Evolutionary conservation across 2,329 filamentous ascomycete genomes (phyloP).

Genomic region (Fusarium tuaranense): DNA sequence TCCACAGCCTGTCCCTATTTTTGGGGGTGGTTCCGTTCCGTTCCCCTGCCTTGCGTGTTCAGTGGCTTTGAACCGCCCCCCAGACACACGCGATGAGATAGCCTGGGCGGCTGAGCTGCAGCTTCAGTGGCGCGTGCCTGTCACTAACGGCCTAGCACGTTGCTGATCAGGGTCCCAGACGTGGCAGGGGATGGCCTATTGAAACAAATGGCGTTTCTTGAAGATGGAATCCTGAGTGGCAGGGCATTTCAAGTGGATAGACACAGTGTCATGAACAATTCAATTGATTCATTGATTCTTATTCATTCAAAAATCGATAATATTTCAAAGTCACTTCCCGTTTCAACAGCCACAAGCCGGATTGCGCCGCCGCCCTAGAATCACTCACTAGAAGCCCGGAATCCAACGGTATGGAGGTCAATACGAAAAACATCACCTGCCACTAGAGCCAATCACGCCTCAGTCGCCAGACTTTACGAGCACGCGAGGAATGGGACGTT

Average conservation of each 20-base stretch:
- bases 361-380: not conserved
- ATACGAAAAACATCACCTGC: conserved; percentile 8
- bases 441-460: not conserved
- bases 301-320: not conserved
- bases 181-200: conserved; percentile 27
- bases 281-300: not conserved
- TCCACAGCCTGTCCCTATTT: conserved; percentile 35
- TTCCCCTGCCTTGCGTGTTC: conserved; percentile 28
- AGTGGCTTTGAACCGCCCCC: conserved; percentile 31
- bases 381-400: not conserved
- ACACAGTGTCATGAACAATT: not conserved
- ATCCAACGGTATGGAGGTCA: conserved; percentile 4
- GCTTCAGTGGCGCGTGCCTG: conserved; percentile 34
- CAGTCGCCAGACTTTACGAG: conserved; percentile 1
- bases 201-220: conserved; percentile 36
- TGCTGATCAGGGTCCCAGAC: conserved; percentile 19
- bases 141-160: not conserved
- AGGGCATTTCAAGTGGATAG: not conserved
- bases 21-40: conserved; percentile 9
- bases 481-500: conserved; percentile 15
- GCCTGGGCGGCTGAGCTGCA: conserved; percentile 33
- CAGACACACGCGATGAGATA: conserved; percentile 9
- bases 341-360: not conserved
- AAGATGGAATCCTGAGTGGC: not conserved
- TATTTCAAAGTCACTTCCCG: not conserved